Evolutionary conservation across 2,329 filamentous ascomycete genomes (phyloP), one percentile per base, ranked within the genome.

Genomic region (Podosphaera fusca): DNA sequence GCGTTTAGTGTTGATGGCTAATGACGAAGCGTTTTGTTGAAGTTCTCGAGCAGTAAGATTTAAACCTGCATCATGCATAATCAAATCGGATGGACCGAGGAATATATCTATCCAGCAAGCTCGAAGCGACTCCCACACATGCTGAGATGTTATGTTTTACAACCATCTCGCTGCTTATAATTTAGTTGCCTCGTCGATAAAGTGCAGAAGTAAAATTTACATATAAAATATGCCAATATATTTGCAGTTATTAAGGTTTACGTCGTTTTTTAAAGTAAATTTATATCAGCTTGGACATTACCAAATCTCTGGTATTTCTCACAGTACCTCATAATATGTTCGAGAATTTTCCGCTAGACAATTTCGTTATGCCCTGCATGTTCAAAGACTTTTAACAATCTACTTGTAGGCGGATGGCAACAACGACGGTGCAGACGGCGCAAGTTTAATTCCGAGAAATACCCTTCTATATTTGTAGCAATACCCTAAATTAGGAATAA

Each of bases 1-100:
- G 30, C 3, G 30, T 30, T 54, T 57, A 2, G 21, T 33, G 2
- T 35, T 46, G 33, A 45, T 54, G 3, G 36, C 35, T 3, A 57
- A 12, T 10, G 12, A 46, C 33, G 4, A 34, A 1, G 33, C 50
- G 3, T 14, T 21, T 46, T 57, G 38, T 4, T 42, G 45, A 31
- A 57, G 55, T 51, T 59, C 51, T 36, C 55, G 55, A 38, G 21
- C 56, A 14, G 55, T 42, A 45, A 59, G 57, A 34, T 56, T 58
- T 30, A 42, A 40, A 14, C 53, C 57, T 50, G 33, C 51, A 36
- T 36, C 33, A 14, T 47, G 35, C 4, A 35, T 5, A 2, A 45
- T 59, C 55, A 4, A 36, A 49, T 2, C 49, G 54, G 4, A 14
- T 42, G 38, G 38, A 6, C 10, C 5, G 10, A 7, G 5, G n/a